These are phyloP conservation scores for Globisporangium uncinulatum DNA, from an alignment of 352 stramenopile genomes.

Conservation along the genomic window DNA sequence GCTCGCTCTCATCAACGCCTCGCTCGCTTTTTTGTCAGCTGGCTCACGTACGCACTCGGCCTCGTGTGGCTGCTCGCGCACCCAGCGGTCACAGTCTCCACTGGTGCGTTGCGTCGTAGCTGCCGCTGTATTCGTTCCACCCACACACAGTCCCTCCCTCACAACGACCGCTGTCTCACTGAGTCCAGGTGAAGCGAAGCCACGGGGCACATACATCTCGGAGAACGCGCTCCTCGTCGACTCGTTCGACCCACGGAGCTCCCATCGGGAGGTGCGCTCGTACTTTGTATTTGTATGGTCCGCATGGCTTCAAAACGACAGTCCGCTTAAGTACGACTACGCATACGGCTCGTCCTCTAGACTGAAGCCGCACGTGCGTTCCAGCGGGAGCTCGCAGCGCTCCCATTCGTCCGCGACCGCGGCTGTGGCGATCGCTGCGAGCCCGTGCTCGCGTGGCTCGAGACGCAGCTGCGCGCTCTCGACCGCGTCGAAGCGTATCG, in stretches of 20 bases:
- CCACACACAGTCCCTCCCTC: background rate
- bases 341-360: background rate
- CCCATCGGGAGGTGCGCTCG: constrained; percentile 24
- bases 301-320: too few species aligned
- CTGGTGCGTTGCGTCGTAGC: constrained; percentile 21
- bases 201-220: constrained; percentile 82
- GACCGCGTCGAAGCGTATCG: constrained; percentile 55
- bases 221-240: constrained; percentile 86
- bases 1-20: background rate
- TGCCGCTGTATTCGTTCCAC: background rate
- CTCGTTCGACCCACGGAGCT: constrained; percentile 46
- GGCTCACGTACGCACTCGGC: constrained; percentile 57
- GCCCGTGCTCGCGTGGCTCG: constrained; percentile 49
- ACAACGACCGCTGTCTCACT: too few species aligned
- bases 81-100: constrained; percentile 71
- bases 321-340: background rate
- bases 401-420: constrained; percentile 21
- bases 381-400: constrained; percentile 33
- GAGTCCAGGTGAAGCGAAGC: constrained; percentile 62
- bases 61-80: constrained; percentile 79
- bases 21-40: constrained; percentile 24
- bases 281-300: too few species aligned
- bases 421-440: constrained; percentile 47
- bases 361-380: constrained; percentile 11
- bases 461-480: constrained; percentile 38